Evolutionary conservation across 345 rosid genomes (phyloP).

Genomic region (Raphanus sativus): DNA sequence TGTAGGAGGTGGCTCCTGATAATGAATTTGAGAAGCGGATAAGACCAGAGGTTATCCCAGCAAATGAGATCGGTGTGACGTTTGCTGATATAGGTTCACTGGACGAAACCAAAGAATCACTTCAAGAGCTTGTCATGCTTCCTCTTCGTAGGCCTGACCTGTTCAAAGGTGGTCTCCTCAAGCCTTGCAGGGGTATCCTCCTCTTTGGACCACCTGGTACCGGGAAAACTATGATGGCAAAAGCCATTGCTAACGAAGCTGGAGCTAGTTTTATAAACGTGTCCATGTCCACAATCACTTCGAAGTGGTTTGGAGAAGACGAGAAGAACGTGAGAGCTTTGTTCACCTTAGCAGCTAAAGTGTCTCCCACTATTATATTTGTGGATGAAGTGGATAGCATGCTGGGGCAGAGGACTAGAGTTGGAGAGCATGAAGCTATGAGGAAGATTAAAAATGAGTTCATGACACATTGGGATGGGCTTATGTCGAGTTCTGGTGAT

Average conservation of each 20-base stretch:
- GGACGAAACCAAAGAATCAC: conserved; percentile 90
- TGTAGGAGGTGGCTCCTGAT: conserved; percentile 86
- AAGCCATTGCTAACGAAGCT: conserved; percentile 98
- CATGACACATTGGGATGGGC: conserved; percentile 99
- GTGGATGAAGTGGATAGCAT: conserved; percentile 99
- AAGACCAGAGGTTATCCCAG: conserved; percentile 98
- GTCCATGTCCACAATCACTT: conserved; percentile 97
- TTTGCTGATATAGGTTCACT: conserved; percentile 94
- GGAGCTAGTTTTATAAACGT: conserved; percentile 99
- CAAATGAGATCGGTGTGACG: conserved; percentile 93
- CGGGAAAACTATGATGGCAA: conserved; percentile 98
- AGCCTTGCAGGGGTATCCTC: conserved; percentile 95
- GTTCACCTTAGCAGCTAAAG: conserved; percentile 91
- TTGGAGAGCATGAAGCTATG: conserved; percentile 99
- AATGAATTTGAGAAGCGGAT: conserved; percentile 96
- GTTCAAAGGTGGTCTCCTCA: conserved; percentile 94
- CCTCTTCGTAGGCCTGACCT: conserved; percentile 97
- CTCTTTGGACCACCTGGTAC: conserved; percentile 99
- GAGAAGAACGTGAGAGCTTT: conserved; percentile 96
- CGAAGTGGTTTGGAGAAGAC: conserved; percentile 99
- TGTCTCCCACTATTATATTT: conserved; percentile 93
- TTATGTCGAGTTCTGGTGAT: conserved; percentile 74
- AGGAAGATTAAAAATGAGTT: conserved; percentile 95
- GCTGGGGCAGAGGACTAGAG: conserved; percentile 96
- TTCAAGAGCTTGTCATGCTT: conserved; percentile 98